Percentiles rank a stretch among this genome's conserved stretches.
These are phyloP conservation scores for Calvatia gigantea DNA, from an alignment of 768 basidiomycete species.

Conservation along the genomic window DNA sequence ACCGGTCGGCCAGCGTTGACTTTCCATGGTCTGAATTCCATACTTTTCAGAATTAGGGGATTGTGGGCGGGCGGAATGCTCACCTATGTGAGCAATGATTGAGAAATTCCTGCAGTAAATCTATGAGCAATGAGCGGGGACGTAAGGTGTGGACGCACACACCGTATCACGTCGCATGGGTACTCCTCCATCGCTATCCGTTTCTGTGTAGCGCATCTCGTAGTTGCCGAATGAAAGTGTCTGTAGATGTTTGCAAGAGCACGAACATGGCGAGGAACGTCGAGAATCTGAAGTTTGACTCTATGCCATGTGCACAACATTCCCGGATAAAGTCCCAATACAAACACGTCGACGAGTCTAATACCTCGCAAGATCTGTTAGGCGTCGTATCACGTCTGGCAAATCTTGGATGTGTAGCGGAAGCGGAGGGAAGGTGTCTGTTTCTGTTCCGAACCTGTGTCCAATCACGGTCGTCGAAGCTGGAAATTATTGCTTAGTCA, in stretches of 20 bases:
- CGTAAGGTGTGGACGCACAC: neutral
- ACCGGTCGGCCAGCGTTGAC: conserved; percentile 89
- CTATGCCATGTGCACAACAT: conserved; percentile 31
- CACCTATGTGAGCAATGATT: conserved; percentile 94
- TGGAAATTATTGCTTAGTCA: conserved; percentile 10
- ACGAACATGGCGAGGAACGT: conserved; percentile 9
- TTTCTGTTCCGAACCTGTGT: conserved; percentile 3
- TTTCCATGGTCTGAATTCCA: conserved; percentile 79
- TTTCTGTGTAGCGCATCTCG: conserved; percentile 27
- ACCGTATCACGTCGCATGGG: conserved; percentile 70
- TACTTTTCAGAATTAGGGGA: conserved; percentile 1
- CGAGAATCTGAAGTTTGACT: conserved; percentile 23
- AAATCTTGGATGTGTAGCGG: neutral
- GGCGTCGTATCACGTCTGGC: neutral
- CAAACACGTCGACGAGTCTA: neutral
- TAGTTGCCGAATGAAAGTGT: conserved; percentile 18
- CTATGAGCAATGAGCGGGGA: conserved; percentile 1
- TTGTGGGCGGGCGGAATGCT: neutral
- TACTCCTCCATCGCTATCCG: conserved; percentile 57
- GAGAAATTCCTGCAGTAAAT: conserved; percentile 74
- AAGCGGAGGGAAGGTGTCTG: neutral
- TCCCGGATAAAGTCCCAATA: neutral
- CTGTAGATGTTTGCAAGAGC: neutral
- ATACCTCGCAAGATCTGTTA: neutral
- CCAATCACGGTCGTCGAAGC: neutral